These are phyloP conservation scores for Kwoniella dejecticola DNA, from an alignment of 768 basidiomycete genomes.

Conservation along the genomic window DNA sequence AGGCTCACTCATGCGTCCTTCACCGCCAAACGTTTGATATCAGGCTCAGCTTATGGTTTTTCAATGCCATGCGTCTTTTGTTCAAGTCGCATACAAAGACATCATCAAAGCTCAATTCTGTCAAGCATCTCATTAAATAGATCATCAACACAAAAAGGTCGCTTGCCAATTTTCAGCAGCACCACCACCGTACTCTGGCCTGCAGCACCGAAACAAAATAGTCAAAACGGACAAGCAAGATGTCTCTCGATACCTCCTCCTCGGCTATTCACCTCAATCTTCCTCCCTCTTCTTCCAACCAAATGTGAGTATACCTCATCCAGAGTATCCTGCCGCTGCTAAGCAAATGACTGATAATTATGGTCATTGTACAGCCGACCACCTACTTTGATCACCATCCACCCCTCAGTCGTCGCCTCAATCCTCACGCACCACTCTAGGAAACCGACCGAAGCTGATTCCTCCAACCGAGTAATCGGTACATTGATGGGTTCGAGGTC, in stretches of 20 bases:
- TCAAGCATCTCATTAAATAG: too few relatives aligned
- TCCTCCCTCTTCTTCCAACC: constrained; percentile 44
- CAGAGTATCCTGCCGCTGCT: background rate
- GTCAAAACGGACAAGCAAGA: constrained; percentile 23
- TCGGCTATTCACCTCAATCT: constrained; percentile 51
- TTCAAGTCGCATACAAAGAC: background rate
- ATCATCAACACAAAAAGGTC: background rate
- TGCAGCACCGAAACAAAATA: background rate
- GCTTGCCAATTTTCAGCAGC: background rate
- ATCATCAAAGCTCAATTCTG: background rate
- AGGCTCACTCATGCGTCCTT: background rate
- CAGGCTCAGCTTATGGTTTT: constrained; percentile 13
- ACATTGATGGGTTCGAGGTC: constrained; percentile 85
- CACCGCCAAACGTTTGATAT: background rate
- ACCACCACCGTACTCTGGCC: background rate
- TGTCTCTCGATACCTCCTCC: constrained; percentile 47
- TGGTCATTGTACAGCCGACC: constrained; percentile 35
- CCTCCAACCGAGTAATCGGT: constrained; percentile 74
- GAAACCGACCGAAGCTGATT: constrained; percentile 63
- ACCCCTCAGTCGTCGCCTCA: constrained; percentile 88
- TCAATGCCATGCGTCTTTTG: constrained; percentile 5
- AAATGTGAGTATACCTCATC: constrained; percentile 27
- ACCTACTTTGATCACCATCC: constrained; percentile 65
- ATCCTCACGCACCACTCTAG: constrained; percentile 97
- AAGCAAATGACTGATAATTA: constrained; percentile 2